Percentiles rank a stretch among this genome's conserved stretches.
Conservation (phyloP, 805 yeast species). For the Metschnikowia sp. region DNA sequence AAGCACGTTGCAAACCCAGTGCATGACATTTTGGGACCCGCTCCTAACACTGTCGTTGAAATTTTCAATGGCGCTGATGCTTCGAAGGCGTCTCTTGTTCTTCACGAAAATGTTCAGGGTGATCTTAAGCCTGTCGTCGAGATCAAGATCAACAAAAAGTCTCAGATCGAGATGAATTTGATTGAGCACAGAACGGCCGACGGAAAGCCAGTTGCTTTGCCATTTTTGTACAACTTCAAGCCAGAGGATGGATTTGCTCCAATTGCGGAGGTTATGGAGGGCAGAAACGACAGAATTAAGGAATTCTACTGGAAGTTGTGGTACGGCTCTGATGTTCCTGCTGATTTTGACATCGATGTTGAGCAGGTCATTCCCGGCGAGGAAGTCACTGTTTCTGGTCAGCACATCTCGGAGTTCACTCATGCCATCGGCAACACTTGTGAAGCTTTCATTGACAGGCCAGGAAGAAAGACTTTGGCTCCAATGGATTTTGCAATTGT, state of each 20-base stretch:
- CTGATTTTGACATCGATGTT: slow-evolving; percentile 70
- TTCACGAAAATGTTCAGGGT: slow-evolving; percentile 72
- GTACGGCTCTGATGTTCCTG: slow-evolving; percentile 66
- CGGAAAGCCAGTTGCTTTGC: slow-evolving; percentile 67
- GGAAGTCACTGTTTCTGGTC: slow-evolving; percentile 61
- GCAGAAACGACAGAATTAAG: slow-evolving; percentile 90
- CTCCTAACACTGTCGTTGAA: slow-evolving; percentile 55
- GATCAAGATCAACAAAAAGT: slow-evolving; percentile 48
- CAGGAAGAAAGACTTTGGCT: slow-evolving; percentile 80
- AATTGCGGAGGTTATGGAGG: slow-evolving; percentile 82
- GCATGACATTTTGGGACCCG: slow-evolving; percentile 76
- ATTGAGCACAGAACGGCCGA: slow-evolving; percentile 88
- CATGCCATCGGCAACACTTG: slow-evolving; percentile 97
- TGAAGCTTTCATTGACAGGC: slow-evolving; percentile 89
- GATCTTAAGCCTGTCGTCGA: slow-evolving; percentile 62
- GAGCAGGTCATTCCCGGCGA: slow-evolving; percentile 69
- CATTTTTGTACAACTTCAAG: slow-evolving; percentile 72
- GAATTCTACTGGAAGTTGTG: slow-evolving; percentile 96
- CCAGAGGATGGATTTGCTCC: slow-evolving; percentile 95
- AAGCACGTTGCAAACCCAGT: slow-evolving; percentile 78
- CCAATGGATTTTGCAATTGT: slow-evolving; percentile 99
- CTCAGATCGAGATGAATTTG: slow-evolving; percentile 64
- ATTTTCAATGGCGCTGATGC: slow-evolving; percentile 48
- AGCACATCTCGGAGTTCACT: slow-evolving; percentile 85
- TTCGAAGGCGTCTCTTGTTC: slow-evolving; percentile 58